A percentile compares a stretch with the other conserved stretches of the same genome.
These are phyloP conservation scores for Nemania bipapillata DNA, from an alignment of 2,329 filamentous ascomycete genomes.

Conservation along the genomic window DNA sequence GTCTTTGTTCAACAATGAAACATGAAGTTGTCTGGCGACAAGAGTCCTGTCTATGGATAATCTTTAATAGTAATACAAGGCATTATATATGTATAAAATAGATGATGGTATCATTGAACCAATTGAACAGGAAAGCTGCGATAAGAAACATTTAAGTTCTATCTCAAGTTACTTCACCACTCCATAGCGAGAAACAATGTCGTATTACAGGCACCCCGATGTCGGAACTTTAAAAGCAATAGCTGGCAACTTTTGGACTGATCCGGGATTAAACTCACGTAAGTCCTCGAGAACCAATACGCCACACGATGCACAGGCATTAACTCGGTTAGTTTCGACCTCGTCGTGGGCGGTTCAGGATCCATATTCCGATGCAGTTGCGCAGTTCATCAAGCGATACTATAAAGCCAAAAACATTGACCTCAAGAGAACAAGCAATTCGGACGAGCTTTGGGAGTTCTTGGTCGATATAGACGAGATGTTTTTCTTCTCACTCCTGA, in stretches of 20 bases:
- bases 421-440: neutral
- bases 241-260: constrained; percentile 4
- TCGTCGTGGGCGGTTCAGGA: constrained; percentile 15
- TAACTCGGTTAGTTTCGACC: constrained; percentile 1
- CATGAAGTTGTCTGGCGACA: too few relatives aligned
- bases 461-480: neutral
- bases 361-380: neutral
- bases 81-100: too few relatives aligned
- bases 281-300: neutral
- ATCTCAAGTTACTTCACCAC: neutral
- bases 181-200: neutral
- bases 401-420: neutral
- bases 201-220: constrained; percentile 8
- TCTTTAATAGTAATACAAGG: too few relatives aligned
- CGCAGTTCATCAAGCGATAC: neutral
- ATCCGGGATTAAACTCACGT: neutral
- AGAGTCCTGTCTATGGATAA: too few relatives aligned
- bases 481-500: constrained; percentile 20
- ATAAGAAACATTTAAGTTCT: too few relatives aligned
- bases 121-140: too few relatives aligned
- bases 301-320: constrained; percentile 7
- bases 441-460: neutral
- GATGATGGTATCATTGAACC: too few relatives aligned
- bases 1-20: too few relatives aligned
- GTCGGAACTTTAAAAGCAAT: constrained; percentile 5